These are phyloP conservation scores for Candida peoriensis DNA, from an alignment of 805 yeast genomes.

Conservation along the genomic window DNA sequence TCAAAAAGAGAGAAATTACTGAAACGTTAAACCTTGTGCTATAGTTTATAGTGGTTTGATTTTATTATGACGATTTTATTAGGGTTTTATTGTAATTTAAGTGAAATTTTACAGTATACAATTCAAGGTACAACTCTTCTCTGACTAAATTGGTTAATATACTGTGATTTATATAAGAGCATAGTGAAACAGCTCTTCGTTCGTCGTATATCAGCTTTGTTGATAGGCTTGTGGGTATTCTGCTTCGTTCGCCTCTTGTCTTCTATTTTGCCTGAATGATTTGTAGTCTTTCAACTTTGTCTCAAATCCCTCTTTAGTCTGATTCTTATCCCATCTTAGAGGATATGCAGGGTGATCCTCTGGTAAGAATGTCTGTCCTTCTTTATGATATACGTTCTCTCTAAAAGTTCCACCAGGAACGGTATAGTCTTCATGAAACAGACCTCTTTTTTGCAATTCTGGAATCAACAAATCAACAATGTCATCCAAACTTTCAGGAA, in stretches of 20 bases:
- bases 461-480: constrained; percentile 34
- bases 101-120: not conserved
- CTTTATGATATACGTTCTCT: constrained; percentile 29
- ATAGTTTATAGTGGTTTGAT: no score
- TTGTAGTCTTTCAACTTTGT: not conserved
- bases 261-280: not conserved
- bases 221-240: no score
- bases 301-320: constrained; percentile 26
- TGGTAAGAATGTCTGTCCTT: constrained; percentile 8
- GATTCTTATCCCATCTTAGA: constrained; percentile 20
- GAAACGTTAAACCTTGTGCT: no score
- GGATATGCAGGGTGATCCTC: constrained; percentile 19
- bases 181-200: no score
- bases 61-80: not conserved
- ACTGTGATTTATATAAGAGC: not conserved
- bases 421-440: constrained; percentile 34
- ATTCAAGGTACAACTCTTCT: not conserved
- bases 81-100: not conserved
- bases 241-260: not conserved
- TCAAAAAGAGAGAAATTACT: no score
- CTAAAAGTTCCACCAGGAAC: constrained; percentile 29
- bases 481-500: constrained; percentile 36
- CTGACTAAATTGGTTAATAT: not conserved
- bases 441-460: constrained; percentile 31
- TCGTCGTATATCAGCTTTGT: no score